Percentiles rank a stretch among this genome's conserved stretches.
Evolutionary conservation across 2,329 filamentous ascomycete genomes (phyloP).

Genomic region (Ascochyta pisi): DNA sequence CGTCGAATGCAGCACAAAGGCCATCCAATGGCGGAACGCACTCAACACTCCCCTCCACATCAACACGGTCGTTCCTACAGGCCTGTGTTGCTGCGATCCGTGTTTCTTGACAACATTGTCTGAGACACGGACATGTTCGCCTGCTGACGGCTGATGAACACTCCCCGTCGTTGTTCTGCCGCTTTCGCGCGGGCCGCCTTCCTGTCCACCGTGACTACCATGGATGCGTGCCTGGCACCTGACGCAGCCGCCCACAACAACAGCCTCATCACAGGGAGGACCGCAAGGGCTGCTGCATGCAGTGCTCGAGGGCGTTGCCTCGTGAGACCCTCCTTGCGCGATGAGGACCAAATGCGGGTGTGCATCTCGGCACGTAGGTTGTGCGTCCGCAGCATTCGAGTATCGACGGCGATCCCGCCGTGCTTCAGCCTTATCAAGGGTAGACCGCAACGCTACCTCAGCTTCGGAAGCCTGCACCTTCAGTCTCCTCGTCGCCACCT

Average conservation of each 20-base stretch:
- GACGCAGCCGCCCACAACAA: conserved; percentile 10
- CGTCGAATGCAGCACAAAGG: conserved; percentile 35
- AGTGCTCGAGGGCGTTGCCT: conserved; percentile 24
- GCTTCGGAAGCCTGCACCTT: conserved; percentile 10
- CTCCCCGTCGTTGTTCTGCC: conserved; percentile 29
- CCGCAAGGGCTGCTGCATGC: conserved; percentile 21
- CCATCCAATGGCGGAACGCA: conserved; percentile 39
- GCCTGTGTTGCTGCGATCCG: conserved; percentile 31
- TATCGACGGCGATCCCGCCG: conserved; percentile 7
- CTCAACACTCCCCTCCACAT: conserved; percentile 20
- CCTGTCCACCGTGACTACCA: conserved; percentile 23
- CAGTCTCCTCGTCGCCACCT: conserved; percentile 7
- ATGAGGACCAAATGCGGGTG: conserved; percentile 15
- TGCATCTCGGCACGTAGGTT: conserved; percentile 26
- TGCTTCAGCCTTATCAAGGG: conserved; percentile 44
- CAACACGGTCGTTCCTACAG: conserved; percentile 15
- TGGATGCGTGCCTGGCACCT: conserved; percentile 32
- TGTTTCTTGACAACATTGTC: conserved; percentile 11
- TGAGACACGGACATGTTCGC: conserved; percentile 10
- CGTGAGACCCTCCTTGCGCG: conserved; percentile 28
- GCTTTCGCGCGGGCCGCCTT: conserved; percentile 40
- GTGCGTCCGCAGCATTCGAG: conserved; percentile 20
- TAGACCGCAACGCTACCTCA: conserved; percentile 5
- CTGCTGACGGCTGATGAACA: conserved; percentile 15
- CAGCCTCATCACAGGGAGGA: conserved; percentile 21